Evolutionary conservation across 805 yeast genomes (phyloP), one percentile per base, ranked within the genome.

Genomic region (Starmerella tilneyi): DNA sequence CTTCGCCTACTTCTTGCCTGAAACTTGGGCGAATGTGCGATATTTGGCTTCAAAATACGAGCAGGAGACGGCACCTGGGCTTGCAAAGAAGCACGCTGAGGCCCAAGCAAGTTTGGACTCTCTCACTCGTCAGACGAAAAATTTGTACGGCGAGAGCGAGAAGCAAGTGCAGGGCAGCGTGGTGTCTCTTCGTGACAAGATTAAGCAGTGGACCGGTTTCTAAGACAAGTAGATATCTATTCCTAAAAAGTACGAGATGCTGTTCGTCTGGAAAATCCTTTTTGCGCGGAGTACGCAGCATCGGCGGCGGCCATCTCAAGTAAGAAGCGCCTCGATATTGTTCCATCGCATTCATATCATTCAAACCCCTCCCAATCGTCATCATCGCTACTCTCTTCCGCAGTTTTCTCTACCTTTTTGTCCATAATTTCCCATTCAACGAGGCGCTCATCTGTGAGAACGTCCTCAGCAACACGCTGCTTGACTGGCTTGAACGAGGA

Each of bases 1-100:
- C 5, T 83, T 85, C 65, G 74, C 68, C 48, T 70, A 74, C 60
- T 78, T 82, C 55, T 70, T 84, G 56, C 95, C 95, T 15, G 63
- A 70, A 41, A 85, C 95, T 0, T 83, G 74, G 56, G 56, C 58
- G 33, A 83, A 81, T 60, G 75, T 84, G 8, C 63, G 72, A 12
- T 61, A 65, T 6, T 75, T 78, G 55, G 63, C 73, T 3, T 78
- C 84, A 76, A 63, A 66, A 44, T 67, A 75, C 49, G 92, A 85
- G 61, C 64, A 75, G 58, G 44, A 55, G 47, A 63, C 71, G 44
- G 62, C 79, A 35, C 94, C 94, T 5, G 69, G 67, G 31, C 60
- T 84, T 28, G 84, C 88, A 12, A 60, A 70, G 36, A 73, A 73
- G 45, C 94, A 84, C 59, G 70, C 72, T 29, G 57, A 61, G 33